These are phyloP conservation scores for Tylopilus sp. DNA, from an alignment of 768 basidiomycete genomes.

Conservation along the genomic window DNA sequence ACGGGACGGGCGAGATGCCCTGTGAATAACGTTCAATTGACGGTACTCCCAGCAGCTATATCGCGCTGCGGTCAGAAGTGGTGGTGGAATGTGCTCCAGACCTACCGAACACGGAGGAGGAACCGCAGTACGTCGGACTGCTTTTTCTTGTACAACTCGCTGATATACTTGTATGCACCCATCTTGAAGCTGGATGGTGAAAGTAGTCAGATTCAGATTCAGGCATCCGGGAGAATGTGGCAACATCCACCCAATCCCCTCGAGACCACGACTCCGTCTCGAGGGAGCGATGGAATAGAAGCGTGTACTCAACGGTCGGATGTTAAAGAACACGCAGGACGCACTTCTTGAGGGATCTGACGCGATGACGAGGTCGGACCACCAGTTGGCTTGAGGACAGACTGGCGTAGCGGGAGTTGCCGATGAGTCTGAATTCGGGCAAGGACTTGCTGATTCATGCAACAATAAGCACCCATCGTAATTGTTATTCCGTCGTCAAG, in stretches of 20 bases:
- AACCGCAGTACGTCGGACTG: conserved; percentile 97
- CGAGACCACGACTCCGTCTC: conserved; percentile 5
- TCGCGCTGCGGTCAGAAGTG: conserved; percentile 3
- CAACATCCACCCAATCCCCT: conserved; percentile 24
- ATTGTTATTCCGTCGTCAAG: conserved; percentile 22
- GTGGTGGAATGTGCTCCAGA: conserved; percentile 4
- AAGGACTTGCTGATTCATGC: background rate
- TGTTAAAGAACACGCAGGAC: conserved; percentile 13
- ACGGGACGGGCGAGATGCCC: conserved; percentile 95
- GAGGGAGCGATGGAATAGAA: background rate
- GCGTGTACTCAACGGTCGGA: background rate
- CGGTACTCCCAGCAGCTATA: conserved; percentile 96
- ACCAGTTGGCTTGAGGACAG: conserved; percentile 2
- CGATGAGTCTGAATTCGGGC: conserved; percentile 19
- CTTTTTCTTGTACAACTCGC: conserved; percentile 98
- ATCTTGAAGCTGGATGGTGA: conserved; percentile 50
- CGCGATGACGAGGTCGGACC: conserved; percentile 9
- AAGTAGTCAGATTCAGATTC: conserved; percentile 13
- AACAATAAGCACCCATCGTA: conserved; percentile 16
- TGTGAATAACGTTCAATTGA: conserved; percentile 96
- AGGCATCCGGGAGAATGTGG: conserved; percentile 14
- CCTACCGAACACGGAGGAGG: conserved; percentile 91
- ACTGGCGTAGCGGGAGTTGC: conserved; percentile 22
- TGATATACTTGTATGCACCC: conserved; percentile 96
- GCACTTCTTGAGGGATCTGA: conserved; percentile 29